Base-by-base conservation (phyloP, 305 asterid genomes). In the Withania somnifera region DNA sequence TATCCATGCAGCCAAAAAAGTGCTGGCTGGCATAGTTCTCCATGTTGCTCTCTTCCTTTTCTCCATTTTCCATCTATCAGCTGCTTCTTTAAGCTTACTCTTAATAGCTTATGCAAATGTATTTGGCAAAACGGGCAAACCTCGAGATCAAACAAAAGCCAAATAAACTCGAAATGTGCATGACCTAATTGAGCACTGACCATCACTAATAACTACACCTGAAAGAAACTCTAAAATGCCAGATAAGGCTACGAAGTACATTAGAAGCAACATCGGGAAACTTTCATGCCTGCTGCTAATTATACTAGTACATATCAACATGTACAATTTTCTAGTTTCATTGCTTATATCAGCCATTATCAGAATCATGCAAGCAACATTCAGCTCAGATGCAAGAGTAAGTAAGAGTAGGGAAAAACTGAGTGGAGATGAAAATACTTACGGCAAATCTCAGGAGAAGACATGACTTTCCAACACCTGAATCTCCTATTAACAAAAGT, bases 381-480 rank as follows among this genome's bases (percentile, higher is more conserved):
- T 71, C 24, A 71, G 34, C 78, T 22, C 57, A 45, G 13, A 71
- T 45, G 79, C 58, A 71, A 4, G 24, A 71, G 22, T 45, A 28
- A 14, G 20, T 24, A 45, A 24, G 45, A 24, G 9, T 45, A 24
- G 17, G 79, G 24, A 15, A 45, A 42, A 13, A 45, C 14, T 24
- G 22, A 22, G 24, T 45, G 58, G 58, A 5, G 24, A 14, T 42
- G 36, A 42, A 67, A 61, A 58, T 20, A 63, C 83, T 80, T 47
- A 80, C 83, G 53, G 83, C 83, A 80, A 80, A 80, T 42, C 83
- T 63, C 34, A 80, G 78, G 75, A 80, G 83, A 63, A 80, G 77
- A 53, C 83, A 80, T 24, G 83, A 80, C 83, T 80, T 80, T 63
- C 83, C 83, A 63, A 80, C 83, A 80, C 83, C 83, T 45, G 83